Percentiles rank a stretch among this genome's conserved stretches.
Conservation (phyloP, 2,329 filamentous ascomycete species). For the Fonsecaea pedrosoi region DNA sequence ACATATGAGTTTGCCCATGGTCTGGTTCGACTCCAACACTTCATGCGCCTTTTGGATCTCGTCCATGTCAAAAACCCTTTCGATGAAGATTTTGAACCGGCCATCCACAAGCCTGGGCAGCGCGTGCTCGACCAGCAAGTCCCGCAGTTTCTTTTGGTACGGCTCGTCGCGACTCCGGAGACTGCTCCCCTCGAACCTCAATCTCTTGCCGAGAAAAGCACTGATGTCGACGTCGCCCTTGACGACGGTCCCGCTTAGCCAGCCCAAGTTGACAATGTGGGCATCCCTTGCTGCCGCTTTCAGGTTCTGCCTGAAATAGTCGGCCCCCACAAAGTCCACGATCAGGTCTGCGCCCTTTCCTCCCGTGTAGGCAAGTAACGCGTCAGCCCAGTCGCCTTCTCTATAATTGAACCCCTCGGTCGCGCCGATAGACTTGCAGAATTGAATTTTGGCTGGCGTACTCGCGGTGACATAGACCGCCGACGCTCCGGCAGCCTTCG, state of each 20-base stretch:
- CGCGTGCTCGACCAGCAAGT: constrained; percentile 76
- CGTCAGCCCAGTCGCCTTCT: constrained; percentile 74
- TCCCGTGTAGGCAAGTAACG: constrained; percentile 72
- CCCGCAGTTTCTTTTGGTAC: constrained; percentile 77
- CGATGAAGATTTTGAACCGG: constrained; percentile 76
- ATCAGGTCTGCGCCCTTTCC: constrained; percentile 84
- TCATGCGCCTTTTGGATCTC: constrained; percentile 74
- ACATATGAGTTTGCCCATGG: constrained; percentile 66
- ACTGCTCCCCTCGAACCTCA: constrained; percentile 81
- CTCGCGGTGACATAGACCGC: constrained; percentile 82
- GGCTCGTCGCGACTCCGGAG: constrained; percentile 77
- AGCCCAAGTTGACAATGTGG: constrained; percentile 75
- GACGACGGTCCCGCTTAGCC: constrained; percentile 74
- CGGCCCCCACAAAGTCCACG: constrained; percentile 81
- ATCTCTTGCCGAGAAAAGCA: constrained; percentile 74
- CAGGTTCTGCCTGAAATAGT: constrained; percentile 81
- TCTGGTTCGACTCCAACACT: constrained; percentile 73
- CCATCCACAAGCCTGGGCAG: constrained; percentile 76
- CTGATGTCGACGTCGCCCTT: constrained; percentile 67
- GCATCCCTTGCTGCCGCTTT: constrained; percentile 76
- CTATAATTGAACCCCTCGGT: constrained; percentile 84
- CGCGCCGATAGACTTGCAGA: constrained; percentile 77
- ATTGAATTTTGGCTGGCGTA: constrained; percentile 78
- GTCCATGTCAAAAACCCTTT: constrained; percentile 82
- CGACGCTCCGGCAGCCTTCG: constrained; percentile 69